Percentiles rank a stretch among this genome's conserved stretches.
Evolutionary conservation across 352 stramenopile species (phyloP).

Genomic region (Phytopythium delawarense): DNA sequence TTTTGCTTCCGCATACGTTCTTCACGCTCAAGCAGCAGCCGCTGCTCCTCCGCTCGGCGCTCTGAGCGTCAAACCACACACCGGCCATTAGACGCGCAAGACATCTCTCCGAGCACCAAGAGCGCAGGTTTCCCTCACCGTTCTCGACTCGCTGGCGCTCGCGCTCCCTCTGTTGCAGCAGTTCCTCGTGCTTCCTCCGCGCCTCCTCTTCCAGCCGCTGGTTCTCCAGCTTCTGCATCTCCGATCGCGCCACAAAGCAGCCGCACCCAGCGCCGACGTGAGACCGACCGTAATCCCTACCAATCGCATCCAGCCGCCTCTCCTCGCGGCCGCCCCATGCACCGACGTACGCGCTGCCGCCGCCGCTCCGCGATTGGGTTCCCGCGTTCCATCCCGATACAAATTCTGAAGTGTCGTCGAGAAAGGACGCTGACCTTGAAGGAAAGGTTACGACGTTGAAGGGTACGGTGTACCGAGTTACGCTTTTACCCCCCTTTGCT

Average conservation of each 20-base stretch:
- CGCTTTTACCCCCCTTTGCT: no score
- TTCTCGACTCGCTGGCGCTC: constrained; percentile 42
- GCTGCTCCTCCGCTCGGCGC: constrained; percentile 28
- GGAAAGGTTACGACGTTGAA: no score
- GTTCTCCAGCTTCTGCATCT: constrained; percentile 66
- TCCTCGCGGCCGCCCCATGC: neutral
- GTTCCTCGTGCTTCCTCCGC: constrained; percentile 38
- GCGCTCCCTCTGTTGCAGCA: constrained; percentile 30
- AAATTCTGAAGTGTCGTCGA: neutral
- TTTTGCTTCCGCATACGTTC: constrained; percentile 15
- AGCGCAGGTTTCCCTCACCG: constrained; percentile 16
- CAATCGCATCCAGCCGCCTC: neutral
- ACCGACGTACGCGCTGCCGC: constrained; percentile 26
- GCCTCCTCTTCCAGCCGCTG: constrained; percentile 58
- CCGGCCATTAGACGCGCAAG: neutral
- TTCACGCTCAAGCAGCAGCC: constrained; percentile 26
- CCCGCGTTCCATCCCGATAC: constrained; percentile 1
- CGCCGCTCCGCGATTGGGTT: constrained; percentile 40
- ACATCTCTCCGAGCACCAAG: neutral
- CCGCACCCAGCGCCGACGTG: neutral
- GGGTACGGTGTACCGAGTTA: no score
- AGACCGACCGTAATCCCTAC: neutral
- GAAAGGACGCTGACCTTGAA: neutral
- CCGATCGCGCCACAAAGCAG: constrained; percentile 1
- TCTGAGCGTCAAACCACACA: constrained; percentile 20